Evolutionary conservation across 2,329 filamentous ascomycete species (phyloP), one percentile per base, ranked within the genome.

Genomic region (Sclerotinia trifoliorum): DNA sequence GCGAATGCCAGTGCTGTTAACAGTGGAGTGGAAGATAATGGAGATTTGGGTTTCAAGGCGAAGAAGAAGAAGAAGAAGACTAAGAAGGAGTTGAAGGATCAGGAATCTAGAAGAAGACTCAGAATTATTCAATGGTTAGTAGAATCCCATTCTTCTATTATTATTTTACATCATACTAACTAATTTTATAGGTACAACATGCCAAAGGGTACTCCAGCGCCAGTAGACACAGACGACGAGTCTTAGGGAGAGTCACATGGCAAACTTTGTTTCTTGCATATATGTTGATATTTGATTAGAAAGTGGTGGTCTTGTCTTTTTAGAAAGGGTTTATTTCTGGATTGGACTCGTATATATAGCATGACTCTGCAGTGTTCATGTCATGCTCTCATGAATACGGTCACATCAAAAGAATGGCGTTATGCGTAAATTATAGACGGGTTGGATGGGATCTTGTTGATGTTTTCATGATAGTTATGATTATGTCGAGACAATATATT

Each of bases 21-120:
- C 82, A 91, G 87, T 64, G 94, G 93, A n/a, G 87, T 85, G 0
- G 94, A 98, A 80, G 94, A 95, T 74, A 88, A 88, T 70, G 84
- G 90, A 80, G 85, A 84, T 70, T 86, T 99, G 84, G 94, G 96
- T 83, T 99, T 99, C 88, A 88, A 85, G 80, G 85, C 91, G 13
- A 88, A 85, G 80, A 95, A 94, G 86, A 97, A 97, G 93, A 96
- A 94, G 88, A 99, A 99, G 92, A 87, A 95, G 87, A 99, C 95
- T 68, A 92, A 96, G 84, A 93, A 93, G 81, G 93, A 99, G 80
- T 75, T 94, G 78, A 99, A 99, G 86, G 95, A 99, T 80, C 86
- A 91, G 26, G 94, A 98, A 81, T 90, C 91, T 55, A 86, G 96
- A 72, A 87, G 94, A 73, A 86, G 95, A 74, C 83, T 98, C 80